Base-by-base conservation (phyloP, 192 early-diverging fungal genomes). In the Mortierella claussenii region DNA sequence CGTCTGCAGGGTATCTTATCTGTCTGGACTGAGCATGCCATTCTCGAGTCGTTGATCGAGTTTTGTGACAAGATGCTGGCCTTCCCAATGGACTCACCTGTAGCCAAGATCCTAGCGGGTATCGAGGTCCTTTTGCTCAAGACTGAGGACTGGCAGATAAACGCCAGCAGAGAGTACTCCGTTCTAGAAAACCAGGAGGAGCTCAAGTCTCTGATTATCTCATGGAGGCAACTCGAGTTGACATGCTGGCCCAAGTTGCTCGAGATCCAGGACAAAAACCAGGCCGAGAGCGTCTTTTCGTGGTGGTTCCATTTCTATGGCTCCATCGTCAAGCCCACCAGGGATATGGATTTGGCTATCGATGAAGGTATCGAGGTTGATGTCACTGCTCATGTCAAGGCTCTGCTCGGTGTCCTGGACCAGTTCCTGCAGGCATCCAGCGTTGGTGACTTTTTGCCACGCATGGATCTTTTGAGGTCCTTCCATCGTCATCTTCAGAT, bases 61-160 rank as follows among this genome's bases (percentile, higher is more conserved):
- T 80, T 93, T 36, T 81, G 79, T 36, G 54, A 68, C 33, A 85
- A 89, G 17, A 64, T 94, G 15, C 64, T 89, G 13, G 68, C 71
- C 8, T 95, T 97, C 71, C 76, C 93, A 0, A 84, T 95, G 48
- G 82, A 80, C 24, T 92, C 96, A 8, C 95, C 98, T 1, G 76
- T 97, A 40, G 93, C 96, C 68, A 96, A 96, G 80, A 85, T 97
- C 23, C 65, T 99, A 33, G 90, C 95, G 7, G 96, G 93, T 31
- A 54, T 98, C 54, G 98, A 99, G 78, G 69, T 94, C 53, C 81
- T 99, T 18, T 74, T 98, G 20, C 85, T 89, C 59, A 94, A 95
- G 50, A 93, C 93, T 18, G 90, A 96, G 78, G 96, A 98, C 70
- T 99, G 98, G 98, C 89, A 98, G 79, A 78, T 87, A 15, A 95